Evolutionary conservation across 257 asterid species (phyloP).

Genomic region (Pogostemon cablin): DNA sequence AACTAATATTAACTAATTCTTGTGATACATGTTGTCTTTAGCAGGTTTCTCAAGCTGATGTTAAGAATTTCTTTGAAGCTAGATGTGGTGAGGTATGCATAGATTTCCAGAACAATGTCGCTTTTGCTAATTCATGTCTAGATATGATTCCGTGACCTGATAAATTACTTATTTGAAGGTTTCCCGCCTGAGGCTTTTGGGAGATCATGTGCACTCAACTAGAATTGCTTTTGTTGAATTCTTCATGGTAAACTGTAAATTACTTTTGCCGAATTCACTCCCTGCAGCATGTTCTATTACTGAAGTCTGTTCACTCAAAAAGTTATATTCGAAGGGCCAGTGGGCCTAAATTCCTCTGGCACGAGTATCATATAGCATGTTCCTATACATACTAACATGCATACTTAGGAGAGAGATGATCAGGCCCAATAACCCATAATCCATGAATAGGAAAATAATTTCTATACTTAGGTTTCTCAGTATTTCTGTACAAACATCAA

Average conservation of each 20-base stretch:
- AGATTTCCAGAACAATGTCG: slow-evolving; percentile 14
- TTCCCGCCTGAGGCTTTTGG: slow-evolving; percentile 91
- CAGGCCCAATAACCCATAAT: no score
- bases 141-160: slow-evolving; percentile 17
- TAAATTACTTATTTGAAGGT: slow-evolving; percentile 56
- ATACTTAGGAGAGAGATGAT: no score
- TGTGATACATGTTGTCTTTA: slow-evolving; percentile 20
- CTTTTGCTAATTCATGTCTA: slow-evolving; percentile 7
- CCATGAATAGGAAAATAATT: no score
- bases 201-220: slow-evolving; percentile 82
- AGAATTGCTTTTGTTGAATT: slow-evolving; percentile 92
- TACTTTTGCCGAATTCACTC: slow-evolving; percentile 5
- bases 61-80: slow-evolving; percentile 80
- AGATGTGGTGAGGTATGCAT: slow-evolving; percentile 87
- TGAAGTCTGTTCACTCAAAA: neutral
- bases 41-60: slow-evolving; percentile 88
- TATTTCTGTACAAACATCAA: no score
- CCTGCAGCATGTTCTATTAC: neutral
- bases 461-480: no score
- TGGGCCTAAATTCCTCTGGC: neutral
- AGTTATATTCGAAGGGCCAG: neutral
- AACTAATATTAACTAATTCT: slow-evolving; percentile 15
- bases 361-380: no score
- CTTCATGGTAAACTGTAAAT: slow-evolving; percentile 62
- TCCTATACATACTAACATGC: no score